Evolutionary conservation across 2,329 filamentous ascomycete genomes (phyloP).

Genomic region (Aurifilum marmelostoma): DNA sequence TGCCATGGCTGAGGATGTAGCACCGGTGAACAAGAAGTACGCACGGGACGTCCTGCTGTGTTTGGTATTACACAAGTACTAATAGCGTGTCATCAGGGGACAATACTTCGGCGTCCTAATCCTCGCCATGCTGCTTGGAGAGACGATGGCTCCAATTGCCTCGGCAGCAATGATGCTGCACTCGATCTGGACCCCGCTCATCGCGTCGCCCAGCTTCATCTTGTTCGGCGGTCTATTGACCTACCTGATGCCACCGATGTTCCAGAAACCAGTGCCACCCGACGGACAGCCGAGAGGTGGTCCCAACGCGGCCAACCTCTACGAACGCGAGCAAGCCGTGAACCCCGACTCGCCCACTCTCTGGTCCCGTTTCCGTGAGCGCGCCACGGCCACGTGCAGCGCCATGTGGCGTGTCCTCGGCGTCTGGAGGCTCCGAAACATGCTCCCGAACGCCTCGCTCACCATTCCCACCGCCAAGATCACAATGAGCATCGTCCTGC

Average conservation of each 20-base stretch:
- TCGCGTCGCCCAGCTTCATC: conserved; percentile 23
- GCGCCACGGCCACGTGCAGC: neutral
- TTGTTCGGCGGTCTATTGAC: conserved; percentile 9
- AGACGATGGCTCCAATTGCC: conserved; percentile 18
- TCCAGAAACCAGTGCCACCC: neutral
- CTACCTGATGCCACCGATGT: conserved; percentile 22
- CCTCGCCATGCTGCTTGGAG: conserved; percentile 22
- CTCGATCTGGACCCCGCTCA: conserved; percentile 21
- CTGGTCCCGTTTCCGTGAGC: conserved; percentile 1
- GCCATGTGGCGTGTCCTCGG: conserved; percentile 1
- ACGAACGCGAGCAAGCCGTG: neutral
- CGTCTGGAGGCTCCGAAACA: conserved; percentile 7
- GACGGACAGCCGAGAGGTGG: no score
- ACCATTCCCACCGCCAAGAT: conserved; percentile 9
- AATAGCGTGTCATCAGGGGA: neutral
- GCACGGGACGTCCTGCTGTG: neutral
- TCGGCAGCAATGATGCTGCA: conserved; percentile 24
- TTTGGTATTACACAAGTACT: no score
- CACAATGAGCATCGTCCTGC: conserved; percentile 17
- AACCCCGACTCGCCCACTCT: neutral
- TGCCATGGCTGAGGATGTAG: conserved; percentile 18
- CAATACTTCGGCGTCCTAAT: conserved; percentile 19
- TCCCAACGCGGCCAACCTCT: no score
- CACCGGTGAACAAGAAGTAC: conserved; percentile 17
- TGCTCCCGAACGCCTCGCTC: conserved; percentile 15